A percentile compares a stretch with the other conserved stretches of the same genome.
These are phyloP conservation scores for Elymus sibiricus DNA, from an alignment of 176 grass and related monocot genomes.

Conservation along the genomic window DNA sequence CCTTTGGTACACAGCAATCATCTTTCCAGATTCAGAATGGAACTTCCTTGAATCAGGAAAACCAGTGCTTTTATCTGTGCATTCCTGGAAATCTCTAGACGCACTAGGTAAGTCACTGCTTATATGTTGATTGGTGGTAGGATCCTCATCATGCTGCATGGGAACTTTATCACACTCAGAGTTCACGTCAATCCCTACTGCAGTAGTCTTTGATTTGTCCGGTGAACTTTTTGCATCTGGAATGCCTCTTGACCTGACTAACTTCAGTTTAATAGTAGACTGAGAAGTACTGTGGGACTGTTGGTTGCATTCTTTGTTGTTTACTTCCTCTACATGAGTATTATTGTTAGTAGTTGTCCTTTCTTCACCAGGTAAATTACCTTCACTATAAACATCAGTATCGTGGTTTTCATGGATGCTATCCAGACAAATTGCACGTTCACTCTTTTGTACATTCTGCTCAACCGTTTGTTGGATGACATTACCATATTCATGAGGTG, in stretches of 20 bases:
- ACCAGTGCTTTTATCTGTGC: conserved; percentile 27
- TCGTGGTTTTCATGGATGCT: conserved; percentile 30
- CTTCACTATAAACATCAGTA: neutral
- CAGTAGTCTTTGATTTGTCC: conserved; percentile 40
- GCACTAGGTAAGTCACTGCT: conserved; percentile 19
- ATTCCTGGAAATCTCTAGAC: conserved; percentile 31
- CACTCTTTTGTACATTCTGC: conserved; percentile 21
- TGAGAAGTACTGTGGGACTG: conserved; percentile 36
- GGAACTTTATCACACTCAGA: conserved; percentile 21
- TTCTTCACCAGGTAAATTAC: conserved; percentile 18
- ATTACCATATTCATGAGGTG: conserved; percentile 26
- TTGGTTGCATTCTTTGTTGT: conserved; percentile 19
- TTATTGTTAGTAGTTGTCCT: conserved; percentile 10
- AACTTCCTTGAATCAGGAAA: conserved; percentile 43
- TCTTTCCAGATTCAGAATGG: conserved; percentile 42
- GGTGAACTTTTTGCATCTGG: conserved; percentile 37
- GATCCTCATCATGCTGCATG: conserved; percentile 41
- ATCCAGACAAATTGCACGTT: conserved; percentile 28
- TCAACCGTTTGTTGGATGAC: conserved; percentile 22
- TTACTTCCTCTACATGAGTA: conserved; percentile 18
- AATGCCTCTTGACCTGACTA: conserved; percentile 59
- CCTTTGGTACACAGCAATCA: conserved; percentile 72
- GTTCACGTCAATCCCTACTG: conserved; percentile 13
- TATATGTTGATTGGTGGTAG: conserved; percentile 32
- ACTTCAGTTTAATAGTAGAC: conserved; percentile 47